A percentile compares a stretch with the other conserved stretches of the same genome.
Conservation (phyloP, 169 alveolate species). For the Ichthyophthirius multifiliis region DNA sequence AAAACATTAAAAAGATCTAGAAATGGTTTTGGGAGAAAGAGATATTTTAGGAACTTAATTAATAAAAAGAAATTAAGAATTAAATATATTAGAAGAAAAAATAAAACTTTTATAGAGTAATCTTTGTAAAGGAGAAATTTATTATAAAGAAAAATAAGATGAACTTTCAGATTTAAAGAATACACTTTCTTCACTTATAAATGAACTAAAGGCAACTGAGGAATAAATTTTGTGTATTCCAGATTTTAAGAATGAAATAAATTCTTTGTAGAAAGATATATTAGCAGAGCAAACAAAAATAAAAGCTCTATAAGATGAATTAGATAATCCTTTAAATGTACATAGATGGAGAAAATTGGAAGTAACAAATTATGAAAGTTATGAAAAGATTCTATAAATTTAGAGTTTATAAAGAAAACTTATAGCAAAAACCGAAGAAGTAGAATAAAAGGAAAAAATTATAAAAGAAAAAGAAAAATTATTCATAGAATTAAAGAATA, state of each 20-base stretch:
- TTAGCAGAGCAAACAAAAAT: slow-evolving; percentile 88
- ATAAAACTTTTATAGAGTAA: slow-evolving; percentile 84
- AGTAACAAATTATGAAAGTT: slow-evolving; percentile 91
- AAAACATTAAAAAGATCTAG: slow-evolving; percentile 79
- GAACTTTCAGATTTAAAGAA: slow-evolving; percentile 67
- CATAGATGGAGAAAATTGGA: slow-evolving; percentile 93
- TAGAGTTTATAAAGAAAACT: slow-evolving; percentile 90
- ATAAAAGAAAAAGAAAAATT: slow-evolving; percentile 93
- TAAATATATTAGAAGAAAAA: slow-evolving; percentile 85
- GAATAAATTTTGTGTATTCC: slow-evolving; percentile 80
- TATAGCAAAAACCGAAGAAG: slow-evolving; percentile 94
- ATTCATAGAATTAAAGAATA: slow-evolving; percentile 90
- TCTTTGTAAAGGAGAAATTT: slow-evolving; percentile 81
- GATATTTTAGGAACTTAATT: slow-evolving; percentile 86
- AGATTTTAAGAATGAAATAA: slow-evolving; percentile 77
- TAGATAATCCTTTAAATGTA: slow-evolving; percentile 93
- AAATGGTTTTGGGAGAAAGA: slow-evolving; percentile 84
- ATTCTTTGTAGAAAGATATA: slow-evolving; percentile 76
- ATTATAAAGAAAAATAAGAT: slow-evolving; percentile 63
- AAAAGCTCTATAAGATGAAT: slow-evolving; percentile 90
- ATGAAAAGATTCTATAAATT: slow-evolving; percentile 88
- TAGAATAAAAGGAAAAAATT: slow-evolving; percentile 83
- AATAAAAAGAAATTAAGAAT: slow-evolving; percentile 85
- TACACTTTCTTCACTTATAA: slow-evolving; percentile 65
- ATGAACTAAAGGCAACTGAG: slow-evolving; percentile 75